Evolutionary conservation across 1,139 yeast species (phyloP), one percentile per base, ranked within the genome.

Genomic region (Saccharomyces hybrid): DNA sequence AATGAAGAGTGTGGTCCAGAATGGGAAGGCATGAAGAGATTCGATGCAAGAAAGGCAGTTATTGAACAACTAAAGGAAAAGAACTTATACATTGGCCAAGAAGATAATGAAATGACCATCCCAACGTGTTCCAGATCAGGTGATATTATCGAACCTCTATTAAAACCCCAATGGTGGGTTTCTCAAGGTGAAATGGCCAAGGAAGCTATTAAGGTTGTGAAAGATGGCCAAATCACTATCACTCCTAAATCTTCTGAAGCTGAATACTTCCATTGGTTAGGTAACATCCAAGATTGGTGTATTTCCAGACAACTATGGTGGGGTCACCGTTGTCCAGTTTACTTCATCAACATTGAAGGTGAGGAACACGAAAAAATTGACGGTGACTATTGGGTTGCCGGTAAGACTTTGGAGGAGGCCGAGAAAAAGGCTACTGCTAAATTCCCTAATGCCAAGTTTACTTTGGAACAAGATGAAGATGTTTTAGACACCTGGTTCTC

Each of bases 121-220:
- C 99, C 99, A 63, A 74, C 81, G 53, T 93, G 99, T 75, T 88
- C 95, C 49, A 87, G 97, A 80, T 89, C 97, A 28, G 97, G 97
- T 62, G 99, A 93, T 75, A 78, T 93, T 62, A 91, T 93, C 68
- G 99, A 93, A 77, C 99, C 99, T 55, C 77, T 89, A 67, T 79
- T 93, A 75, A 93, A 93, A 76, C 99, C 99, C 59, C 99, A 93
- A 78, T 93, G 99, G 99, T 93, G 98, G 97, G 98, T 93, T 62
- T 78, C 87, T 59, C 97, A 91, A 76, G 79, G 80, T 69, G 88
- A 84, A 57, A 89, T 89, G 88, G 99, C 99, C 54, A 77, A 79
- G 64, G 90, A 80, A 60, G 97, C 97, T 58, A 84, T 91, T 63
- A 78, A 82, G 57, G 97, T 91, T 55, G 97, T 93, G 59, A 83